Conservation (phyloP, 2,329 filamentous ascomycete species). For the Diaporthe sp. region DNA sequence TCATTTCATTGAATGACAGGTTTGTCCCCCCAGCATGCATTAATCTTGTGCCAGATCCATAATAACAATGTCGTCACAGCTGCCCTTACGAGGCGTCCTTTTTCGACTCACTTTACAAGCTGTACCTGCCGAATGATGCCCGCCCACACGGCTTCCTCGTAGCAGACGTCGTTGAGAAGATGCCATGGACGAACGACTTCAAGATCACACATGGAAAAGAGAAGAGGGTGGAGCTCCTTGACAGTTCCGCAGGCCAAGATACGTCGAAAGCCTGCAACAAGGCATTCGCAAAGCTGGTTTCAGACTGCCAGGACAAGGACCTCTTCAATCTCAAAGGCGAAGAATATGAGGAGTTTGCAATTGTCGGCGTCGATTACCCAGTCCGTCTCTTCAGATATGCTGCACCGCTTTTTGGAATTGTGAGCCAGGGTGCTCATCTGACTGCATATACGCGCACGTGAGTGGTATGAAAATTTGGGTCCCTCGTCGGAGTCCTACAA, state of each 20-base stretch:
- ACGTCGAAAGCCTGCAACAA: conserved; percentile 50
- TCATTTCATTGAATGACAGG: neutral
- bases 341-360: conserved; percentile 54
- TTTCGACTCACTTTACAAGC: conserved; percentile 54
- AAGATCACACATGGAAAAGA: conserved; percentile 47
- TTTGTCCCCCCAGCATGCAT: neutral
- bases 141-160: conserved; percentile 65
- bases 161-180: conserved; percentile 58
- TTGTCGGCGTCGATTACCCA: conserved; percentile 46
- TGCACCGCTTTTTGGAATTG: conserved; percentile 71
- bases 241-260: conserved; percentile 46
- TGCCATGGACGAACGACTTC: conserved; percentile 59
- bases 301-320: conserved; percentile 52
- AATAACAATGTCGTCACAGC: conserved; percentile 47
- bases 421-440: conserved; percentile 73
- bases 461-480: conserved; percentile 76
- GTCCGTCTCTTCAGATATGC: conserved; percentile 58
- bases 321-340: conserved; percentile 51
- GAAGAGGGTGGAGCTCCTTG: conserved; percentile 49
- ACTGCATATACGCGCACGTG: conserved; percentile 65
- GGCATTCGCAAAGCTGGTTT: conserved; percentile 56
- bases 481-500: conserved; percentile 72
- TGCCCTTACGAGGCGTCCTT: conserved; percentile 56
- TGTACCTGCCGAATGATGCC: conserved; percentile 56
- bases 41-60: neutral